These are phyloP conservation scores for Elsinoe ampelina DNA, from an alignment of 2,329 filamentous ascomycete species.

Conservation along the genomic window DNA sequence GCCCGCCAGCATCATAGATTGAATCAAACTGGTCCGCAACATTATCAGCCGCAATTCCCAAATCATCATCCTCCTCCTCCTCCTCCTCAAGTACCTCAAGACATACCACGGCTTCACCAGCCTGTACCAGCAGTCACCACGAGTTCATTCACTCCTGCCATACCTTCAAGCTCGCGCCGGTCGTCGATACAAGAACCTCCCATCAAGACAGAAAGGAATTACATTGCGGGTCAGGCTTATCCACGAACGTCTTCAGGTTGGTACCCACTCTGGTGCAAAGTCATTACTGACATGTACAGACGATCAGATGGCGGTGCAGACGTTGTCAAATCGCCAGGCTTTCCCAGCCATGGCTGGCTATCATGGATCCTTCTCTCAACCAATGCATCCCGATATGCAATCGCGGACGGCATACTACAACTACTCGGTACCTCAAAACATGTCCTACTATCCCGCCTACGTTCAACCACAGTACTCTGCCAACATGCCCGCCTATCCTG, in stretches of 20 bases:
- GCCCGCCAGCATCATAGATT: constrained; percentile 11
- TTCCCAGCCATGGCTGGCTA: constrained; percentile 11
- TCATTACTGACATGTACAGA: neutral
- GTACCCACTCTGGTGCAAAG: neutral
- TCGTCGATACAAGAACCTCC: neutral
- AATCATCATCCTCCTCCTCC: neutral
- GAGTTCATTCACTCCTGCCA: neutral
- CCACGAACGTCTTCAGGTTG: neutral
- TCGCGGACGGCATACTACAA: neutral
- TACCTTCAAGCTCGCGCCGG: neutral
- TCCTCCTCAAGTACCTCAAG: neutral
- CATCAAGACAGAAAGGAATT: constrained; percentile 1
- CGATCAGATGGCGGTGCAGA: constrained; percentile 12
- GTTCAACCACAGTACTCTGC: neutral
- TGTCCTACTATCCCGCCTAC: constrained; percentile 7
- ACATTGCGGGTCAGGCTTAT: neutral
- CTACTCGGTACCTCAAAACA: constrained; percentile 2
- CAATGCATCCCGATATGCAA: constrained; percentile 7
- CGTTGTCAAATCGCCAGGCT: constrained; percentile 2
- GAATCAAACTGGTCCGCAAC: constrained; percentile 7
- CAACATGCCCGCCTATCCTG: neutral
- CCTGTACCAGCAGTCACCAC: neutral
- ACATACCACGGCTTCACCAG: neutral
- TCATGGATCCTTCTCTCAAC: neutral
- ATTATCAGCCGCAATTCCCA: neutral